These are phyloP conservation scores for Leccinellum albellum DNA, from an alignment of 768 basidiomycete species.

Conservation along the genomic window DNA sequence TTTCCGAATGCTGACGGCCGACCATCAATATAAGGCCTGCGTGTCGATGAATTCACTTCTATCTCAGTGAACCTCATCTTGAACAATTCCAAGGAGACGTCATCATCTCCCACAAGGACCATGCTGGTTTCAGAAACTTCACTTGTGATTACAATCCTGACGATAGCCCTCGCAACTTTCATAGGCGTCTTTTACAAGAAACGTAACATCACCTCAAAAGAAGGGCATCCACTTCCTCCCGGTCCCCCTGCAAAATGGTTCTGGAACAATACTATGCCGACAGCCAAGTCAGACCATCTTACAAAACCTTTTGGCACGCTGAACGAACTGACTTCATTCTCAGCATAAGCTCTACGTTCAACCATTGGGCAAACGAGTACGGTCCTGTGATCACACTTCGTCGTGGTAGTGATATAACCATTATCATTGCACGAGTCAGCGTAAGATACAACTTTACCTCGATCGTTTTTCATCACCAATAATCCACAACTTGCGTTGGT, in stretches of 20 bases:
- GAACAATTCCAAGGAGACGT: not conserved
- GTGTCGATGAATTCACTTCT: not conserved
- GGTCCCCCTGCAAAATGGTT: constrained; percentile 11
- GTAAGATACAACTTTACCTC: constrained; percentile 6
- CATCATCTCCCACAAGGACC: not conserved
- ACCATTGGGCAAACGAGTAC: constrained; percentile 53
- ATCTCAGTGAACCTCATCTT: not conserved
- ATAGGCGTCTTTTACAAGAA: not conserved
- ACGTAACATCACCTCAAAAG: not conserved
- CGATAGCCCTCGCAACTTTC: not conserved
- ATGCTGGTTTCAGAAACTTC: not conserved
- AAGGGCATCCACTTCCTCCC: constrained; percentile 14
- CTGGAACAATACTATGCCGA: constrained; percentile 7
- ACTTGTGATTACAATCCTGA: not conserved
- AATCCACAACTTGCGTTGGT: too few relatives aligned
- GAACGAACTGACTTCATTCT: not conserved
- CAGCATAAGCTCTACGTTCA: constrained; percentile 32
- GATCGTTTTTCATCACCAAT: not conserved
- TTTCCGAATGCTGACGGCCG: too few relatives aligned
- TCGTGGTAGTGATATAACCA: constrained; percentile 34
- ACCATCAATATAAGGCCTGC: too few relatives aligned
- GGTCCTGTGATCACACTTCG: constrained; percentile 56
- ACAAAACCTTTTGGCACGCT: not conserved
- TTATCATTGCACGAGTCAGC: constrained; percentile 19
- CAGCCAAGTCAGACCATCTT: constrained; percentile 4